Conservation (phyloP, 2,329 filamentous ascomycete genomes). For the Penicillium psychrosexuale region DNA sequence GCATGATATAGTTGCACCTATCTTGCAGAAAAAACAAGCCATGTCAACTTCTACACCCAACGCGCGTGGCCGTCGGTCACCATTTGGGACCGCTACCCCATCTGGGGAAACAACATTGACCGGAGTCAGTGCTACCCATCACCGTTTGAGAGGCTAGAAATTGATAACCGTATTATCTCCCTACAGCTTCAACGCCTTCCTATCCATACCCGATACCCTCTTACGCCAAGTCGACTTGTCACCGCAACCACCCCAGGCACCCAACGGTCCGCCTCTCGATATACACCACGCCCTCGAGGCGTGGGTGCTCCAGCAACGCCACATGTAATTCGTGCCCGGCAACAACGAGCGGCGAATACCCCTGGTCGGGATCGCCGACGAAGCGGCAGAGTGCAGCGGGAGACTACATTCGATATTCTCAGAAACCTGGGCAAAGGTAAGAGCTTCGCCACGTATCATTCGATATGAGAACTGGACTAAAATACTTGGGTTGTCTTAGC, state of each 20-base stretch:
- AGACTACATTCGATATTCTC: constrained; percentile 56
- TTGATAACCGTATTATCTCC: background rate
- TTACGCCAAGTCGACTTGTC: constrained; percentile 36
- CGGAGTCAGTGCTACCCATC: constrained; percentile 15
- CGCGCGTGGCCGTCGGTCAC: constrained; percentile 27
- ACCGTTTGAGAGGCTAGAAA: background rate
- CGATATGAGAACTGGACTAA: background rate
- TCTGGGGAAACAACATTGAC: constrained; percentile 31
- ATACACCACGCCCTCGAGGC: constrained; percentile 34
- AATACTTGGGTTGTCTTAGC: constrained; percentile 29
- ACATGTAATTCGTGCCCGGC: constrained; percentile 53
- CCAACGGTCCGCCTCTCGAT: constrained; percentile 33
- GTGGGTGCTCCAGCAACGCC: constrained; percentile 51
- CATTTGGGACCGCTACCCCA: constrained; percentile 23
- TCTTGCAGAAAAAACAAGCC: background rate
- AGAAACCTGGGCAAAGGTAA: constrained; percentile 52
- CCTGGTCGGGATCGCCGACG: constrained; percentile 49
- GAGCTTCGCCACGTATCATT: background rate
- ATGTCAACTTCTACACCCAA: constrained; percentile 32
- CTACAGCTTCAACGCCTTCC: constrained; percentile 36
- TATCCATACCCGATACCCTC: constrained; percentile 29
- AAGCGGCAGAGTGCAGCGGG: constrained; percentile 50
- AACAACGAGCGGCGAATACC: constrained; percentile 53
- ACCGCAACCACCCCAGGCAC: constrained; percentile 31
- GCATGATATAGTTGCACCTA: background rate